A percentile compares a stretch with the other conserved stretches of the same genome.
Evolutionary conservation across 164 flowering plant genomes (phyloP).

Genomic region (Chimonanthus praecox): DNA sequence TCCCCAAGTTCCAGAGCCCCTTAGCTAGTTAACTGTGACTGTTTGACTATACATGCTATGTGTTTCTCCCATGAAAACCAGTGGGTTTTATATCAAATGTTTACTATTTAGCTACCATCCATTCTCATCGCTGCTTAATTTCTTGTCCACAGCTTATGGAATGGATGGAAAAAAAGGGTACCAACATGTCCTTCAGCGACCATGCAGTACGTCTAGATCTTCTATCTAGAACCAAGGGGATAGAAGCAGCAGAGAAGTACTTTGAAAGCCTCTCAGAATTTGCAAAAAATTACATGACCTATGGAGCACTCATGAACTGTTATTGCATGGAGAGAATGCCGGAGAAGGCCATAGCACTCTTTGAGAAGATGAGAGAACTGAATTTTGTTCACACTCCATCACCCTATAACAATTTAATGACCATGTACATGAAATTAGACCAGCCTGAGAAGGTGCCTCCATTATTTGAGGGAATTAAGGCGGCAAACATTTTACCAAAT

Average conservation of each 20-base stretch:
- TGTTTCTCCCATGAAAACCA: no score
- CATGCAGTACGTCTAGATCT: slow-evolving; percentile 50
- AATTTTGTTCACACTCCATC: slow-evolving; percentile 22
- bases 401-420: slow-evolving; percentile 48
- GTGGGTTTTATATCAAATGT: no score
- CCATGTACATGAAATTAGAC: slow-evolving; percentile 36
- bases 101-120: neutral
- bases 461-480: slow-evolving; percentile 52
- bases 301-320: slow-evolving; percentile 62
- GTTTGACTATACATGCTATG: no score
- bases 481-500: slow-evolving; percentile 22
- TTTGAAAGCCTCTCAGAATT: slow-evolving; percentile 31
- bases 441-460: slow-evolving; percentile 54
- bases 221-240: slow-evolving; percentile 43
- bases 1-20: no score
- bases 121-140: neutral
- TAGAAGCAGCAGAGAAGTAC: slow-evolving; percentile 55
- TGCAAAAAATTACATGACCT: slow-evolving; percentile 30
- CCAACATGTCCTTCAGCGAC: slow-evolving; percentile 27
- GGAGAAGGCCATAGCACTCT: slow-evolving; percentile 51
- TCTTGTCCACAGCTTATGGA: slow-evolving; percentile 47
- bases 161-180: slow-evolving; percentile 62
- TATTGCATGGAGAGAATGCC: slow-evolving; percentile 43
- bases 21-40: no score
- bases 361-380: slow-evolving; percentile 45